Percentiles rank a stretch among this genome's conserved stretches.
Evolutionary conservation across 2,329 filamentous ascomycete genomes (phyloP).

Genomic region (Dendryphion nanum): DNA sequence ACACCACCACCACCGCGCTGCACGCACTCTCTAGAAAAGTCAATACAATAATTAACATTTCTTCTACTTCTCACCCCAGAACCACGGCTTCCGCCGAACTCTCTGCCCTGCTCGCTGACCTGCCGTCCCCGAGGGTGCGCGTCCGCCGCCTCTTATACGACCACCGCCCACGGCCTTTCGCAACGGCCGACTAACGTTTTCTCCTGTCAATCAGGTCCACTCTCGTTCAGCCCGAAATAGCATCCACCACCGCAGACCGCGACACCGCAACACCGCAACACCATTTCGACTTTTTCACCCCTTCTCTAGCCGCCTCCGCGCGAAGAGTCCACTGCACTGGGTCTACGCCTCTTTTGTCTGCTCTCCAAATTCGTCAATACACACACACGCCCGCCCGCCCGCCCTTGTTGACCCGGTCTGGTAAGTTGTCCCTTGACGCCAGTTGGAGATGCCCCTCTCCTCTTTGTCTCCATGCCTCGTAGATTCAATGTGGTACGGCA

Average conservation of each 20-base stretch:
- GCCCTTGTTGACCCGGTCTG: constrained; percentile 17
- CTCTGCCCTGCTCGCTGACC: too few relatives aligned
- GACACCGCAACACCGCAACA: too few relatives aligned
- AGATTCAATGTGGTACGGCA: constrained; percentile 35
- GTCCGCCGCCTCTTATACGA: constrained; percentile 3
- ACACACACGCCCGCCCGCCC: constrained; percentile 5
- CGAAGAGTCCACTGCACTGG: constrained; percentile 5
- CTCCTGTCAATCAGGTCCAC: constrained; percentile 2
- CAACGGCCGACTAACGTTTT: constrained; percentile 2
- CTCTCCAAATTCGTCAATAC: constrained; percentile 1
- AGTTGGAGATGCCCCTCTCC: constrained; percentile 18
- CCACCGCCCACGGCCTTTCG: neutral
- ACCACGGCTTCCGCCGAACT: too few relatives aligned
- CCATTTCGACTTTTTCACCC: too few relatives aligned
- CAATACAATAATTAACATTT: neutral
- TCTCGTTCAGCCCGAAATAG: constrained; percentile 16
- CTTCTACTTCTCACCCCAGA: too few relatives aligned
- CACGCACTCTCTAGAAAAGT: neutral
- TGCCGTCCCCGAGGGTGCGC: too few relatives aligned
- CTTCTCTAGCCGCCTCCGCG: too few relatives aligned
- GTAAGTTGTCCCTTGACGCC: constrained; percentile 25
- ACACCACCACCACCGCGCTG: neutral
- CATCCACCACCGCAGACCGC: constrained; percentile 11
- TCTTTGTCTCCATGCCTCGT: constrained; percentile 33
- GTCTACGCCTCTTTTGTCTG: constrained; percentile 17